Base-by-base conservation (phyloP, 2,329 filamentous ascomycete species). In the Exutisphaerella laricina region DNA sequence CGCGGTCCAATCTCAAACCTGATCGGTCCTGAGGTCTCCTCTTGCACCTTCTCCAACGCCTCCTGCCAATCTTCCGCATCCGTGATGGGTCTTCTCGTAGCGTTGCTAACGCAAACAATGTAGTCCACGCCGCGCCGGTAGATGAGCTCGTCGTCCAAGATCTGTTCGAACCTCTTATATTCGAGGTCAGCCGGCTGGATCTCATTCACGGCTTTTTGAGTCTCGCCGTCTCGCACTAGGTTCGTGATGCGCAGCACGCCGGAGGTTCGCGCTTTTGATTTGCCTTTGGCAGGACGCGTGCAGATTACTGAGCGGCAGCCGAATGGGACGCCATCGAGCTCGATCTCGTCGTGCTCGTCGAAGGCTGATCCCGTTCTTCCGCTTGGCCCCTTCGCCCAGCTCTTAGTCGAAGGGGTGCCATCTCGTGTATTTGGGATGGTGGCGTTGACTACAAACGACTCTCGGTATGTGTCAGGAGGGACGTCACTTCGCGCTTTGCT, bases 111-210 rank as follows among this genome's bases (percentile, higher is more conserved):
- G 26, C 43, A 46, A n/a, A 51, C 43, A 26, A 50, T 50, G 20
- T 41, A 29, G 20, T 49, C 46, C 16, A 20, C 23, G 3, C n/a
- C 23, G 8, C 39, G 41, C 10, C 28, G 32, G 21, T 41, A 46
- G n/a, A 36, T 12, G 10, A 48, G 30, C 12, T 46, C 33, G 9
- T 37, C 13, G 20, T 46, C 42, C 18, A 53, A 37, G 17, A 45
- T 21, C 7, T 35, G 23, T 12, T 12, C 14, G 32, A 53, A 39
- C 23, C 43, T 48, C 17, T 21, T 25, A 32, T 40, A 50, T 5
- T 46, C 45, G 8, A 53, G 34, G 25, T 53, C 48, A 5, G 22
- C 16, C 9, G 50, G 48, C 29, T 30, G 31, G 17, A 51, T 48
- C 4, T 47, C 37, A 10, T 45, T 29, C 5, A 29, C 20, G n/a